Conservation (phyloP, 75 land plant genomes). For the Cryptomeria japonica region DNA sequence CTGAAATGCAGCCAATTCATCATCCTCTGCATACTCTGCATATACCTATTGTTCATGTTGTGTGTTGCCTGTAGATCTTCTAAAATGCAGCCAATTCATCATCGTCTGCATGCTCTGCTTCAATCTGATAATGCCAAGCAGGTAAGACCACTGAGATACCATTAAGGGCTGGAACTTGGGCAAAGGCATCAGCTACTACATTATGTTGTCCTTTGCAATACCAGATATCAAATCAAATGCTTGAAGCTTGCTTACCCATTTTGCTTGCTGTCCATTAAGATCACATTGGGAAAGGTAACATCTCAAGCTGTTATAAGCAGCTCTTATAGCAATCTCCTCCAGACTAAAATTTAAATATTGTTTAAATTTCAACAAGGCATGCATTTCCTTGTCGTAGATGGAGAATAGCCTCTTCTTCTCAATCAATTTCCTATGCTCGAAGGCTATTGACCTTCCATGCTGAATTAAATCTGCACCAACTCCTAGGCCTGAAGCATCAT, state of each 20-base stretch:
- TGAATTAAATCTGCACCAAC: too few species aligned
- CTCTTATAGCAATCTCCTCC: background rate
- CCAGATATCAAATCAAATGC: background rate
- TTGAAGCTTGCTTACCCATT: background rate
- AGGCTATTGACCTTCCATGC: too few species aligned
- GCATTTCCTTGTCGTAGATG: too few species aligned
- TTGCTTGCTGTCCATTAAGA: background rate
- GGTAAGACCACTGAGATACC: background rate
- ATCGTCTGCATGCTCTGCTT: background rate
- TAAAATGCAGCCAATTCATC: background rate
- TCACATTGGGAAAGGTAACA: background rate
- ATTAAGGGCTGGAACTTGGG: background rate
- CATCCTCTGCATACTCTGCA: too few species aligned
- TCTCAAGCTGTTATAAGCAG: background rate
- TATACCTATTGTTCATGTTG: too few species aligned
- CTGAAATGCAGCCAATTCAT: too few species aligned
- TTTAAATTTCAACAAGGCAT: too few species aligned
- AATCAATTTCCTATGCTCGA: too few species aligned
- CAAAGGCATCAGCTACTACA: background rate
- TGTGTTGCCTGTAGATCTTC: too few species aligned
- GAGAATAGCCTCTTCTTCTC: too few species aligned
- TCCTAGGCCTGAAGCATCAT: too few species aligned
- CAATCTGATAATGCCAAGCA: background rate
- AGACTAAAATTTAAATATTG: background rate
- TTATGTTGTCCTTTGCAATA: background rate